phyloP scores from a whole-genome alignment of 2,329 filamentous ascomycete genomes.

The Fulvia fulva region DNA sequence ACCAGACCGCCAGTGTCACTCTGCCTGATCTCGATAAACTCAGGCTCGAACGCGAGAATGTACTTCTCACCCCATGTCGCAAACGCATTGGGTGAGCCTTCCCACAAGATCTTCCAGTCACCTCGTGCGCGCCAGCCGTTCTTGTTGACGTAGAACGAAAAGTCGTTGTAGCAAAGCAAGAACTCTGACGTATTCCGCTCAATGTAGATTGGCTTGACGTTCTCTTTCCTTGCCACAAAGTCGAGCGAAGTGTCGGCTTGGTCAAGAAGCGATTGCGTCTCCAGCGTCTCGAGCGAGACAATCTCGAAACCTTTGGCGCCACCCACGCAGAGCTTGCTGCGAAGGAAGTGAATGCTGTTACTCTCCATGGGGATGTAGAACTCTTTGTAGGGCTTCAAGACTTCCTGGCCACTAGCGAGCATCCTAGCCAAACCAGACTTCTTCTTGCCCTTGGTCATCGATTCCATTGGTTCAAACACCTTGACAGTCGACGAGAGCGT shows the following conservation, averaged over 20 bases:
- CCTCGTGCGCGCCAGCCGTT: conserved; percentile 95
- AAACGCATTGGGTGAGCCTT: conserved; percentile 86
- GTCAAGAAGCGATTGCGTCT: conserved; percentile 93
- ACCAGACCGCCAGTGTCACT: conserved; percentile 88
- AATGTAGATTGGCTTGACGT: conserved; percentile 84
- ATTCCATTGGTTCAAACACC: conserved; percentile 97
- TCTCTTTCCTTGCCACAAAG: conserved; percentile 91
- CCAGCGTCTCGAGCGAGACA: conserved; percentile 92
- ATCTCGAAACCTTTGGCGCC: conserved; percentile 96
- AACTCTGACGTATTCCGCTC: conserved; percentile 97
- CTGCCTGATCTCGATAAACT: conserved; percentile 94
- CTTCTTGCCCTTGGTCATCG: conserved; percentile 76
- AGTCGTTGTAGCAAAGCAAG: conserved; percentile 95
- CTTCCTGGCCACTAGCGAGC: conserved; percentile 89
- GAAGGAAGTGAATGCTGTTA: conserved; percentile 96
- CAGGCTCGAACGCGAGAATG: conserved; percentile 94
- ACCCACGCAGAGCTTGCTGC: conserved; percentile 92
- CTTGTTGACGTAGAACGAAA: conserved; percentile 98
- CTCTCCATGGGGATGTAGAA: conserved; percentile 98
- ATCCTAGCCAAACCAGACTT: conserved; percentile 94
- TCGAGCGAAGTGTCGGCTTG: conserved; percentile 97
- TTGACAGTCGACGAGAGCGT: conserved; percentile 95
- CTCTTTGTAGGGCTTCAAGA: conserved; percentile 95
- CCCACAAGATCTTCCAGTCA: conserved; percentile 97
- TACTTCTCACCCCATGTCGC: conserved; percentile 87